A percentile compares a stretch with the other conserved stretches of the same genome.
phyloP scores from a whole-genome alignment of 352 stramenopile species.

The Phytophthora hibernalis region DNA sequence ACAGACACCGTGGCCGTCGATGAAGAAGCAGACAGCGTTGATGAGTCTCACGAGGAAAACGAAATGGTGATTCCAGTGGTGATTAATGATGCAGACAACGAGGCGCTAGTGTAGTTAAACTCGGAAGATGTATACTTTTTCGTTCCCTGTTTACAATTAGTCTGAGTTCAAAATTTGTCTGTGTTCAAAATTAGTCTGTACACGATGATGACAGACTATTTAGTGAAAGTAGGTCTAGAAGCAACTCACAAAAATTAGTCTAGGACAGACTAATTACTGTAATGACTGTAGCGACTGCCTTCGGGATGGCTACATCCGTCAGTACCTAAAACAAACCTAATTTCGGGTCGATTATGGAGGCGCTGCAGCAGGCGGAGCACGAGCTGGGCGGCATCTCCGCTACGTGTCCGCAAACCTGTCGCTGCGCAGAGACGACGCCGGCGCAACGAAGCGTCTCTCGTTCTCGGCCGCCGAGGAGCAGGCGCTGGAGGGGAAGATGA shows the following conservation, averaged over 20 bases:
- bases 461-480: slow-evolving; percentile 74
- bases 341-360: slow-evolving; percentile 40
- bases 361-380: slow-evolving; percentile 49
- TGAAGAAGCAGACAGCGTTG: no score
- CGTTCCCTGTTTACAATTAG: neutral
- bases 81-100: neutral
- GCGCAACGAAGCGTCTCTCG: slow-evolving; percentile 31
- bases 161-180: neutral
- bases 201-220: neutral
- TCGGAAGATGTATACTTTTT: neutral
- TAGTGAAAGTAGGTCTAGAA: neutral
- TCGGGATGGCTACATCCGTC: neutral
- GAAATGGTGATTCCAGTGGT: neutral
- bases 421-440: slow-evolving; percentile 1
- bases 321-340: neutral
- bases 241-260: neutral
- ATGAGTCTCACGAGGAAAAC: neutral
- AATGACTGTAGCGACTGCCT: neutral
- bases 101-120: neutral
- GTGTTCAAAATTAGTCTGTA: neutral
- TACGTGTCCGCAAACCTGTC: slow-evolving; percentile 54
- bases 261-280: neutral
- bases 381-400: slow-evolving; percentile 52
- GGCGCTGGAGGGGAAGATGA: slow-evolving; percentile 64
- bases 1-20: neutral